Evolutionary conservation across 2,329 filamentous ascomycete species (phyloP).

Genomic region (Cercospora berteroae): DNA sequence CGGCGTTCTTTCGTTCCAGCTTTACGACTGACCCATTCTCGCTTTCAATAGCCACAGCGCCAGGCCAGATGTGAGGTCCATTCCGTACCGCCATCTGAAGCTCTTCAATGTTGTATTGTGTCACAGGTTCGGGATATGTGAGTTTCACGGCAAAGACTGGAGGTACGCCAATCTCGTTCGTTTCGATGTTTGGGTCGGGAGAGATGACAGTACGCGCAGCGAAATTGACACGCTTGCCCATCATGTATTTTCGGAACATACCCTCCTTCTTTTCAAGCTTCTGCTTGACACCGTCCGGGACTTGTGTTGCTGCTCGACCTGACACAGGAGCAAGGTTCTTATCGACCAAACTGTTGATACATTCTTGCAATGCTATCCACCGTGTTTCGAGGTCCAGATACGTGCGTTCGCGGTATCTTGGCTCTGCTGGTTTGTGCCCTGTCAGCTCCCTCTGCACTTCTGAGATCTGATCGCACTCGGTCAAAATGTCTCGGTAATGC

Average conservation of each 20-base stretch:
- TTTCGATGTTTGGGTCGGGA: constrained; percentile 97
- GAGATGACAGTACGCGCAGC: constrained; percentile 97
- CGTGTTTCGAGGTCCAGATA: constrained; percentile 77
- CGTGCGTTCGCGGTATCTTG: constrained; percentile 54
- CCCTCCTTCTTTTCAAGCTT: constrained; percentile 98
- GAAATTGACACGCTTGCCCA: constrained; percentile 99
- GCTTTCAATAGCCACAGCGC: constrained; percentile 90
- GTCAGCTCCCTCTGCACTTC: constrained; percentile 68
- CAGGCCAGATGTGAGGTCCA: constrained; percentile 88
- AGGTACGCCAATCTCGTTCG: constrained; percentile 96
- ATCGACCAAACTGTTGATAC: constrained; percentile 90
- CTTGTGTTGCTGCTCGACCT: constrained; percentile 71
- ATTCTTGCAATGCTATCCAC: constrained; percentile 80
- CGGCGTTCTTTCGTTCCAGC: constrained; percentile 78
- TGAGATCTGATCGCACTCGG: constrained; percentile 68
- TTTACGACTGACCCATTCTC: constrained; percentile 91
- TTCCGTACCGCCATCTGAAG: constrained; percentile 96
- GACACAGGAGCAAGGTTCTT: constrained; percentile 80
- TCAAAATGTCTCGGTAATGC: constrained; percentile 81
- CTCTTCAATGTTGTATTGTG: constrained; percentile 93
- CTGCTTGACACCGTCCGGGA: constrained; percentile 95
- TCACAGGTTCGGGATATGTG: constrained; percentile 95
- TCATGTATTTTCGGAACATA: constrained; percentile 98
- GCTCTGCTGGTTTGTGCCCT: constrained; percentile 42
- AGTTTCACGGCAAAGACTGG: constrained; percentile 96